Evolutionary conservation across 192 early-diverging fungal genomes (phyloP).

Genomic region (Backusella mclennaniae): DNA sequence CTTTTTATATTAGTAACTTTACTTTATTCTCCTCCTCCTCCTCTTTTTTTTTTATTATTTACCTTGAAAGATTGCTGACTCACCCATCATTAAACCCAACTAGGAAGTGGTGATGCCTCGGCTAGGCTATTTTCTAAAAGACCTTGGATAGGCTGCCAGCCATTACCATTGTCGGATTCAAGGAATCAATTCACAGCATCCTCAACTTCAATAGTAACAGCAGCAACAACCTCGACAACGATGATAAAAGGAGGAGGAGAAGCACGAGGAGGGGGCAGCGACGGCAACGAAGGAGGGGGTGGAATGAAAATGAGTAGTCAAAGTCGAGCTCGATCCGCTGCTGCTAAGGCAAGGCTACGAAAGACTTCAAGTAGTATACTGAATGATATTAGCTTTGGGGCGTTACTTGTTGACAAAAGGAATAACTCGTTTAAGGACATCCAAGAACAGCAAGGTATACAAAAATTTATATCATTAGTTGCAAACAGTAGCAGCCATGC

Average conservation of each 20-base stretch:
- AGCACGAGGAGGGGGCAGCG: background rate
- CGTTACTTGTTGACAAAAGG: background rate
- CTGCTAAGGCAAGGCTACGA: background rate
- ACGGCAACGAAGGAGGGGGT: background rate
- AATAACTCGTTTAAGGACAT: background rate
- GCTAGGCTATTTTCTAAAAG: conserved; percentile 9
- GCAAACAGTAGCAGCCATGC: conserved; percentile 6
- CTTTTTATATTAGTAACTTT: background rate
- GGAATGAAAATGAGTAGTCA: background rate
- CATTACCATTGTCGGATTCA: background rate
- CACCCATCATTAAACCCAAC: background rate
- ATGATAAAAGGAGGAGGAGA: background rate
- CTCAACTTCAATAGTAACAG: background rate
- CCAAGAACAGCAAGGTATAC: conserved; percentile 1
- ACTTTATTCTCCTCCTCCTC: background rate
- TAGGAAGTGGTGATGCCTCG: background rate
- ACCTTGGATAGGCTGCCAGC: conserved; percentile 10
- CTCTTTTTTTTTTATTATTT: background rate
- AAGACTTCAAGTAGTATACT: background rate
- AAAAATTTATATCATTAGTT: conserved; percentile 11
- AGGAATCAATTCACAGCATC: background rate
- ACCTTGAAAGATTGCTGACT: background rate
- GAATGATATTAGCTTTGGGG: background rate
- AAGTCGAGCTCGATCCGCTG: background rate
- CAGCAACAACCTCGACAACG: background rate